phyloP scores from a whole-genome alignment of 2,329 filamentous ascomycete genomes.

The Purpureocillium takamizusanense region DNA sequence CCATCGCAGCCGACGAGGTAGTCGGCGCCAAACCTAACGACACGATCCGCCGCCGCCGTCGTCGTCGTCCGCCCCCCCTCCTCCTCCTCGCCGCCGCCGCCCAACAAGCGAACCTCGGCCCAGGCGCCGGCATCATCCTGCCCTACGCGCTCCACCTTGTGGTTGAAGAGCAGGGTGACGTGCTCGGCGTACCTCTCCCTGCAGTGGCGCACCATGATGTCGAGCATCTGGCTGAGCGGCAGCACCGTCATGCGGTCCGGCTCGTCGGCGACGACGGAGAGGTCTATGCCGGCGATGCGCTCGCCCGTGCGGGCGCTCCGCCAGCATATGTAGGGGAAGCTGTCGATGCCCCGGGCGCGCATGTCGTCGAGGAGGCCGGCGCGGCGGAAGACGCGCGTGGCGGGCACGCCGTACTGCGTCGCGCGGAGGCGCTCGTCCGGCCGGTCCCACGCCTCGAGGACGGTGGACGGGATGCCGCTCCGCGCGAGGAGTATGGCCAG shows the following conservation, averaged over 20 bases:
- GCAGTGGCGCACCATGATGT: constrained; percentile 29
- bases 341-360: constrained; percentile 6
- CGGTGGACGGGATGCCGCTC: constrained; percentile 12
- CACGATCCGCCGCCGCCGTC: too few species aligned
- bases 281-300: constrained; percentile 15
- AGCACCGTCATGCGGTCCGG: constrained; percentile 27
- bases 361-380: constrained; percentile 19
- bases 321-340: constrained; percentile 11
- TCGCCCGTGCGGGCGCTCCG: constrained; percentile 12
- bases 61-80: constrained; percentile 10
- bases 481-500: constrained; percentile 13
- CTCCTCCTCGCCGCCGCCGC: too few species aligned
- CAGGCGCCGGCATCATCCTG: constrained; percentile 22
- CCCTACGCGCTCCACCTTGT: constrained; percentile 26
- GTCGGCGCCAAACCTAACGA: constrained; percentile 20
- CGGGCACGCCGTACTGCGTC: constrained; percentile 16
- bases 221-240: constrained; percentile 31
- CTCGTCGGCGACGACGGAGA: constrained; percentile 8
- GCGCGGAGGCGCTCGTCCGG: constrained; percentile 21
- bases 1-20: constrained; percentile 39
- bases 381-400: constrained; percentile 5
- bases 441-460: constrained; percentile 15
- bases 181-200: constrained; percentile 15
- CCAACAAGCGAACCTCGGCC: too few species aligned
- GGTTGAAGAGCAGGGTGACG: constrained; percentile 26